phyloP scores from a whole-genome alignment of 257 asterid species.

The Solanum medicagineum region DNA sequence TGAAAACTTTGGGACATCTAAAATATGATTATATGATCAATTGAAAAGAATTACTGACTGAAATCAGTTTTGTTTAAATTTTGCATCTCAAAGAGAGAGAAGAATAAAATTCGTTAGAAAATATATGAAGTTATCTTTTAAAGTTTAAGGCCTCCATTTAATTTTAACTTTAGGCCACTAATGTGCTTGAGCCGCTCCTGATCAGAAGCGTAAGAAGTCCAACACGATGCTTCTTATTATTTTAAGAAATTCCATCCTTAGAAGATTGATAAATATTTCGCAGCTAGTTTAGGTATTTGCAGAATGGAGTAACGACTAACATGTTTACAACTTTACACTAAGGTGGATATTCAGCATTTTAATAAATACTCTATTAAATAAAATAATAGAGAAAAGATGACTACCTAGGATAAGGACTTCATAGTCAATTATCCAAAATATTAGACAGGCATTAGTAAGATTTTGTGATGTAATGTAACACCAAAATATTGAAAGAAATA shows the following conservation, averaged over 20 bases:
- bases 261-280: neutral
- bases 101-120: too few species aligned
- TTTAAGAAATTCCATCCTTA: neutral
- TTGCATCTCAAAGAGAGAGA: too few species aligned
- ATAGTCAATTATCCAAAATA: neutral
- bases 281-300: neutral
- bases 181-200: too few species aligned
- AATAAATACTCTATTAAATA: neutral
- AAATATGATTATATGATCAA: too few species aligned
- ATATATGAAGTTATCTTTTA: too few species aligned
- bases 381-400: neutral
- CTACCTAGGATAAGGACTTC: neutral
- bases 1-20: too few species aligned
- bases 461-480: neutral
- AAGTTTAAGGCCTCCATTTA: too few species aligned
- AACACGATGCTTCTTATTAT: neutral
- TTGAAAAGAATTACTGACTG: too few species aligned
- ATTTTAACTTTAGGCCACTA: too few species aligned
- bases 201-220: too few species aligned
- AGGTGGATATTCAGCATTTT: neutral
- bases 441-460: neutral
- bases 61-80: too few species aligned
- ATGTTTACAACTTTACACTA: neutral
- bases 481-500: neutral
- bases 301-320: neutral